Evolutionary conservation across 2,329 filamentous ascomycete genomes (phyloP), one percentile per base, ranked within the genome.

Genomic region (Alternaria conjuncta): DNA sequence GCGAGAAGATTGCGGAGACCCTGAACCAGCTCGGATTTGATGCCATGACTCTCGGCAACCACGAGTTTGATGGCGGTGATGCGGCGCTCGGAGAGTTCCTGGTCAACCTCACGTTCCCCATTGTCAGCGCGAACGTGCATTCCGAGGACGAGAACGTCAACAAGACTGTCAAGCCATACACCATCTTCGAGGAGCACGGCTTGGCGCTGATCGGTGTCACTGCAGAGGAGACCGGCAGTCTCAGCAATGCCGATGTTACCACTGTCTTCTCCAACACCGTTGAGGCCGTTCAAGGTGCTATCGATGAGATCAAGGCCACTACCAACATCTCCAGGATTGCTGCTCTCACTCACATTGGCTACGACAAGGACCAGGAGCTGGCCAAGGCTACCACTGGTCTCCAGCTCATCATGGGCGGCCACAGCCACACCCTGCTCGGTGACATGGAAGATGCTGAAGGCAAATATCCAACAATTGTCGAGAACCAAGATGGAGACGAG

Each of bases 401-500:
- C n/a, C 85, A 88, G n/a, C 83, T 91, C 47, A 90, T 91, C 78
- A 88, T 91, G 78, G 88, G 88, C 23, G 88, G 87, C 23, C 88
- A 90, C 78, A 85, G 83, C 61, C 73, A 79, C 78, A 89, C 87
- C 1, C 86, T 86, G 0, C 83, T 91, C 2, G 89, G 88, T 55
- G 82, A 87, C 71, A 86, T 89, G 81, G 76, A 82, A n/a, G 83
- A 82, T 23, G 85, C 88, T 13, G 81, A 84, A 69, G 89, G 88
- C 32, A 82, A 85, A 9, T 91, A 91, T 72, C 89, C 89, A 2
- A 91, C 89, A 13, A 87, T 91, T 55, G 84, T 85, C 56, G 78
- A 85, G 26, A 89, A 91, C 75, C 77, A 83, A 65, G 85, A 87
- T 54, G 88, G 87, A 47, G 86, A 90, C 32, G 89, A 91, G 70